A percentile compares a stretch with the other conserved stretches of the same genome.
Evolutionary conservation across 2,329 filamentous ascomycete species (phyloP).

Genomic region (Fulvia fulva): DNA sequence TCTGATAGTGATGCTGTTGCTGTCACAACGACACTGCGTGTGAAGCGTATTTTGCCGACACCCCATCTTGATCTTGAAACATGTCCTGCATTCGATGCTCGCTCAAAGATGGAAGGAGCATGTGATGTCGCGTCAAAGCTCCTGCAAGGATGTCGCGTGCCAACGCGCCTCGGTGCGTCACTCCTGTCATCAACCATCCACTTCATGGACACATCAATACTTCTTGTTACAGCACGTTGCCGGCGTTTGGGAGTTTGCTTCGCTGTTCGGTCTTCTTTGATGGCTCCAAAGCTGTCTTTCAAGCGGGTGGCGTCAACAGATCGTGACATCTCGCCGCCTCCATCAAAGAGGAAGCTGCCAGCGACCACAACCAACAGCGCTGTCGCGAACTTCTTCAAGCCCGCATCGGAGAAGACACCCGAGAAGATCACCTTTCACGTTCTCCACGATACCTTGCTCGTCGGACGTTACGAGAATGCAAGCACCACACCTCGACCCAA

Average conservation of each 20-base stretch:
- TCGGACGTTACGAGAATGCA: conserved; percentile 60
- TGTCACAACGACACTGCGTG: no score
- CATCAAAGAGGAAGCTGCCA: conserved; percentile 52
- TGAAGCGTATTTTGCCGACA: no score
- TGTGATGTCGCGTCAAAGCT: background rate
- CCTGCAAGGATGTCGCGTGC: background rate
- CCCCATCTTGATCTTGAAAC: no score
- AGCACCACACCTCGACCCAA: conserved; percentile 19
- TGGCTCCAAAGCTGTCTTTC: conserved; percentile 14
- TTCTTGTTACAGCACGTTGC: background rate
- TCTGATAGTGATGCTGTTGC: no score
- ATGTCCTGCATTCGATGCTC: no score
- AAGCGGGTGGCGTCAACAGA: conserved; percentile 40
- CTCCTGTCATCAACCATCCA: background rate
- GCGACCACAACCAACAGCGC: conserved; percentile 58
- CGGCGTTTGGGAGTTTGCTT: background rate
- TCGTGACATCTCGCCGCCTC: conserved; percentile 54
- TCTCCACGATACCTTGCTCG: conserved; percentile 66
- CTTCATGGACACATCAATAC: background rate
- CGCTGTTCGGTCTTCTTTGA: background rate
- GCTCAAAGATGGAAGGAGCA: background rate
- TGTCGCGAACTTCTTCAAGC: conserved; percentile 83
- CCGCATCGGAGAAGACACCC: conserved; percentile 76
- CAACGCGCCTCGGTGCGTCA: background rate
- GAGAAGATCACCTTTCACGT: conserved; percentile 67